Evolutionary conservation across 495 filamentous ascomycete genomes (phyloP).

Genomic region (Niebla homalea): DNA sequence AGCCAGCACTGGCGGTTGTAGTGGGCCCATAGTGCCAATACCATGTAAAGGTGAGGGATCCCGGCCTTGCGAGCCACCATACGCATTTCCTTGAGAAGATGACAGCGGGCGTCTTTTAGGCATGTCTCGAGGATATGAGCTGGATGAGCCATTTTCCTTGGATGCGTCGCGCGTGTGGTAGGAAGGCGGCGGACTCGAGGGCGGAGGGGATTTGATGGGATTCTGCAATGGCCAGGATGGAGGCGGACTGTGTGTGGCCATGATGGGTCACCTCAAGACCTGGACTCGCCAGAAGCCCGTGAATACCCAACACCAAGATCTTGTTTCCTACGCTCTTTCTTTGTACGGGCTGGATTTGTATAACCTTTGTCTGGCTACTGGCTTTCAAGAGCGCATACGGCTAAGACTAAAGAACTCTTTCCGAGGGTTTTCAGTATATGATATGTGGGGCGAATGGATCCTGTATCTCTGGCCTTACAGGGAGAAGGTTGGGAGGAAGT

Average conservation of each 20-base stretch:
- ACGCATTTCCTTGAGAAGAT: conserved; percentile 4
- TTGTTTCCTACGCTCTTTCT: too few relatives aligned
- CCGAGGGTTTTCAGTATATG: too few relatives aligned
- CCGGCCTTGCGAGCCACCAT: conserved; percentile 1
- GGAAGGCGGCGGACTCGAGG: conserved; percentile 2
- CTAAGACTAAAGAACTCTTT: too few relatives aligned
- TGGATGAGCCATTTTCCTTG: not conserved
- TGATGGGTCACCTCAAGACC: not conserved
- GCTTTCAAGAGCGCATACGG: too few relatives aligned
- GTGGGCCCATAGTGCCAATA: not conserved
- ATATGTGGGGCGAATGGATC: too few relatives aligned
- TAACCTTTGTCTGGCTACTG: too few relatives aligned
- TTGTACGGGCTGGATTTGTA: too few relatives aligned
- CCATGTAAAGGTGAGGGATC: not conserved
- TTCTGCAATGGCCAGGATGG: conserved; percentile 1
- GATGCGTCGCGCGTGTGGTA: not conserved
- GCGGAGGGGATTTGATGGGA: not conserved
- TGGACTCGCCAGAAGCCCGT: too few relatives aligned
- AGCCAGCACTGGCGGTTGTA: not conserved
- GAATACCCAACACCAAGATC: too few relatives aligned
- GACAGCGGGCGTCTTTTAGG: conserved; percentile 9
- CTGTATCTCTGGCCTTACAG: too few relatives aligned
- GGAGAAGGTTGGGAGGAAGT: too few relatives aligned
- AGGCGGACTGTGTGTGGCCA: not conserved
- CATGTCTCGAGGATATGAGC: conserved; percentile 1